Conservation (phyloP, 495 filamentous ascomycete species). For the Trichoderma asperelloides region DNA sequence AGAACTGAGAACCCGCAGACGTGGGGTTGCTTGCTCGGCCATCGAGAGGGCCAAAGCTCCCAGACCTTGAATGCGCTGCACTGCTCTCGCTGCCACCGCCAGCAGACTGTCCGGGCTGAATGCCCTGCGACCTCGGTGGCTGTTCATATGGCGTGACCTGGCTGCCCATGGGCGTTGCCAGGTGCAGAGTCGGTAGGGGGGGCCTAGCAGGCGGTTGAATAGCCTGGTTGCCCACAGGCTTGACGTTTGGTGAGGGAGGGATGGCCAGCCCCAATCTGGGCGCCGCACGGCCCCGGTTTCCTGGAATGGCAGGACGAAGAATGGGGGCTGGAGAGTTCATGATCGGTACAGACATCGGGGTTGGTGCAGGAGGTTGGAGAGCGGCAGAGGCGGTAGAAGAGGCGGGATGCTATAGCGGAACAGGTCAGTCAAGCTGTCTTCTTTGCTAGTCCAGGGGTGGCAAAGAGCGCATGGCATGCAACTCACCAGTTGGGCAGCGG, state of each 20-base stretch:
- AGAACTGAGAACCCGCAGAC: slow-evolving; percentile 75
- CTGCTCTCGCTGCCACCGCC: slow-evolving; percentile 65
- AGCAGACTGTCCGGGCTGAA: slow-evolving; percentile 45
- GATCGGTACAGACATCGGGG: slow-evolving; percentile 36
- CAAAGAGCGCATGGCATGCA: background rate
- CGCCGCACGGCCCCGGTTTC: slow-evolving; percentile 56
- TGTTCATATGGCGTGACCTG: slow-evolving; percentile 55
- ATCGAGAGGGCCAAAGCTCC: slow-evolving; percentile 66
- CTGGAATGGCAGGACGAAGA: slow-evolving; percentile 74
- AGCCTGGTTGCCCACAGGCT: slow-evolving; percentile 49
- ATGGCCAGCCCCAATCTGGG: slow-evolving; percentile 83
- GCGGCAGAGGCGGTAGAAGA: slow-evolving; percentile 7
- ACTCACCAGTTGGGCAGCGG: slow-evolving; percentile 3
- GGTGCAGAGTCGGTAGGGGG: slow-evolving; percentile 59
- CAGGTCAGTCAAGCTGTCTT: background rate
- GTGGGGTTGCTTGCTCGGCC: slow-evolving; percentile 64
- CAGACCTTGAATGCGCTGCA: slow-evolving; percentile 59
- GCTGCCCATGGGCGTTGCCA: slow-evolving; percentile 80
- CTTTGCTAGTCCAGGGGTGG: background rate
- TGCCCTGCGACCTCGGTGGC: slow-evolving; percentile 29
- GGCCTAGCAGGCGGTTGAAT: slow-evolving; percentile 40
- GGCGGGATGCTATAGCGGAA: background rate
- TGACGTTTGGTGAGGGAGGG: slow-evolving; percentile 69
- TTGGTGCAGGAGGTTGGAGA: slow-evolving; percentile 13
- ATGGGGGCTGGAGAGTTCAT: slow-evolving; percentile 77